Conservation (phyloP, 495 filamentous ascomycete species). For the Penicillium dipodomyicola region DNA sequence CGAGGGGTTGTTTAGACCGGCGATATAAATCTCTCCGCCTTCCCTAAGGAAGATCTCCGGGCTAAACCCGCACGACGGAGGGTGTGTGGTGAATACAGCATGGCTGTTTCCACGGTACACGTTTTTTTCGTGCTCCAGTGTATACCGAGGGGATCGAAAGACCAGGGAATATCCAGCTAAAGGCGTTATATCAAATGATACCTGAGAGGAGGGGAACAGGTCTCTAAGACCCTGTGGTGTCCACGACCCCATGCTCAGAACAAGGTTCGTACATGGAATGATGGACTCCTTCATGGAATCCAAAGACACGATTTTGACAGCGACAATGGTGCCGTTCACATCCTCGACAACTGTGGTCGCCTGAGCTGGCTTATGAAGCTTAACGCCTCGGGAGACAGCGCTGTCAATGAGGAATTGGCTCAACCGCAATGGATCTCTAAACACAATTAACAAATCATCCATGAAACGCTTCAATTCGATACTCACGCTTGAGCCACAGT, state of each 20-base stretch:
- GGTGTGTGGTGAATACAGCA: constrained; percentile 65
- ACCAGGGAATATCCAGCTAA: constrained; percentile 73
- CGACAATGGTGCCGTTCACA: constrained; percentile 43
- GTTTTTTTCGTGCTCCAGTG: constrained; percentile 27
- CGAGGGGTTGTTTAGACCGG: constrained; percentile 62
- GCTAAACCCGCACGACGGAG: constrained; percentile 50
- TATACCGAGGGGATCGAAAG: constrained; percentile 57
- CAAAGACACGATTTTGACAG: constrained; percentile 45
- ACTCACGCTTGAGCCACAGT: constrained; percentile 65
- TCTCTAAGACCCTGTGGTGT: constrained; percentile 57
- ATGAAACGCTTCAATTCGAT: background rate
- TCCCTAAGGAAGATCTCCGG: constrained; percentile 71
- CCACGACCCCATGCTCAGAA: constrained; percentile 72
- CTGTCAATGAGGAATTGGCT: constrained; percentile 62
- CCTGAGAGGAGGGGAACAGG: constrained; percentile 58
- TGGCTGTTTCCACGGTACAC: constrained; percentile 51
- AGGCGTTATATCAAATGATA: constrained; percentile 53
- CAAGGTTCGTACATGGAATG: constrained; percentile 52
- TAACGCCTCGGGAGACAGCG: constrained; percentile 58
- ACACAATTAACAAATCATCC: constrained; percentile 10
- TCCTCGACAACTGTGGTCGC: constrained; percentile 54
- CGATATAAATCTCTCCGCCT: constrained; percentile 68
- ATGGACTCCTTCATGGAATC: constrained; percentile 23
- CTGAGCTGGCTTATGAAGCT: constrained; percentile 62
- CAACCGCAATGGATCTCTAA: constrained; percentile 57